Conservation (phyloP, 2,329 filamentous ascomycete genomes). For the Hymenoscyphus salicellus region DNA sequence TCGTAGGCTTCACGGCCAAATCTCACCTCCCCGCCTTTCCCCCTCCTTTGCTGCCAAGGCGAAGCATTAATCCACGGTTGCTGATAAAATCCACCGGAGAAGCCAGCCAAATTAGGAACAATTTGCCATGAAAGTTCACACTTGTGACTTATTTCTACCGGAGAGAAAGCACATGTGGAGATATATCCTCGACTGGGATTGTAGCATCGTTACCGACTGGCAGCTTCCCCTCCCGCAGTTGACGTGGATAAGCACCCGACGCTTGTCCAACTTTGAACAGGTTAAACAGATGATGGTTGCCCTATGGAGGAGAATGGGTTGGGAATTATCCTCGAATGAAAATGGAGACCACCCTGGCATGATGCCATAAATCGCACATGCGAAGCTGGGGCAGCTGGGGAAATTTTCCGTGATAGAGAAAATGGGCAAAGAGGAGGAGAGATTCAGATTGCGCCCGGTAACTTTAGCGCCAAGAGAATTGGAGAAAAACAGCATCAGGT, state of each 20-base stretch:
- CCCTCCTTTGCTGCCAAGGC: neutral
- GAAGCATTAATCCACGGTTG: neutral
- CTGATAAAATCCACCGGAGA: neutral
- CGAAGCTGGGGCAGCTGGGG: neutral
- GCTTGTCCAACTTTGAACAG: neutral
- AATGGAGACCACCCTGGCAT: neutral
- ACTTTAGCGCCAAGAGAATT: no score
- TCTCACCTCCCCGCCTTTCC: slow-evolving; percentile 1
- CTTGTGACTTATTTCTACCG: slow-evolving; percentile 3
- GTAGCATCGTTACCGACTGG: neutral
- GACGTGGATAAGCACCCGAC: neutral
- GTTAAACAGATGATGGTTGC: neutral
- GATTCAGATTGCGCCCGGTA: no score
- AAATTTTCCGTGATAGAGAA: neutral
- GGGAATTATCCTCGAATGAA: neutral
- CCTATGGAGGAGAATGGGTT: neutral
- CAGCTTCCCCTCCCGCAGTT: neutral
- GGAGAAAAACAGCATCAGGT: no score
- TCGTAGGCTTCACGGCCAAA: neutral
- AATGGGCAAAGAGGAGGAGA: neutral
- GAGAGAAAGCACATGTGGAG: slow-evolving; percentile 2
- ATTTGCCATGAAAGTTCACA: neutral
- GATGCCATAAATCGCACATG: neutral
- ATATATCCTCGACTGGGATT: neutral
- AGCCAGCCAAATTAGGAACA: neutral